Evolutionary conservation across 2,329 filamentous ascomycete genomes (phyloP), one percentile per base, ranked within the genome.

Genomic region (Talaromyces amestolkiae): DNA sequence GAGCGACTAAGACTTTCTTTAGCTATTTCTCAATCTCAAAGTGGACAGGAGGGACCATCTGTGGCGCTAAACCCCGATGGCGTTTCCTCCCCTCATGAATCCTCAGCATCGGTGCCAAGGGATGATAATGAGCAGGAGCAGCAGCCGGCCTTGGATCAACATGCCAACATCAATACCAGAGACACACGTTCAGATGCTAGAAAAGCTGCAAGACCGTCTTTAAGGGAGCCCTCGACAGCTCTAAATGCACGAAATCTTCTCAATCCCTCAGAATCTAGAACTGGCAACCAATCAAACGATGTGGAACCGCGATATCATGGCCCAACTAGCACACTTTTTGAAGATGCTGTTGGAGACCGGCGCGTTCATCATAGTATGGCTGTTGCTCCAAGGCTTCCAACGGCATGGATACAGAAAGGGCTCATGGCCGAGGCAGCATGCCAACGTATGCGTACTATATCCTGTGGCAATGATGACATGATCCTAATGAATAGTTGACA

Each of bases 281-380:
- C 80, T 24, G n/a, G 9, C 9, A 73, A 80, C 15, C 76, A 80
- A 3, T 76, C 78, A 10, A 73, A 77, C 4, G 79, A 80, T 64
- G 74, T 76, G 17, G 73, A 77, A 3, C 79, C 81, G 5, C 82
- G 79, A 51, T 84, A 83, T 31, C 82, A 84, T 71, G 82, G 82
- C 0, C 81, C 80, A 1, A 84, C 82, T 3, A 84, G 82, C 63
- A 78, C 81, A 0, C 65, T 84, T 1, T 84, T 82, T 65, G 81
- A 84, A 53, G 80, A 82, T 66, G 69, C 70, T 7, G 65, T 69
- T 43, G 65, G 56, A 49, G 59, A 71, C 19, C 63, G 63, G 45
- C 33, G 67, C 56, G 59, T 60, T 31, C 65, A 64, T 13, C 68
- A 68, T 10, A 22, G 43, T 1, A 66, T 68, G 31, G 53, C 69